Evolutionary conservation across 192 early-diverging fungal species (phyloP).

Genomic region (Coemansia brasiliensis): DNA sequence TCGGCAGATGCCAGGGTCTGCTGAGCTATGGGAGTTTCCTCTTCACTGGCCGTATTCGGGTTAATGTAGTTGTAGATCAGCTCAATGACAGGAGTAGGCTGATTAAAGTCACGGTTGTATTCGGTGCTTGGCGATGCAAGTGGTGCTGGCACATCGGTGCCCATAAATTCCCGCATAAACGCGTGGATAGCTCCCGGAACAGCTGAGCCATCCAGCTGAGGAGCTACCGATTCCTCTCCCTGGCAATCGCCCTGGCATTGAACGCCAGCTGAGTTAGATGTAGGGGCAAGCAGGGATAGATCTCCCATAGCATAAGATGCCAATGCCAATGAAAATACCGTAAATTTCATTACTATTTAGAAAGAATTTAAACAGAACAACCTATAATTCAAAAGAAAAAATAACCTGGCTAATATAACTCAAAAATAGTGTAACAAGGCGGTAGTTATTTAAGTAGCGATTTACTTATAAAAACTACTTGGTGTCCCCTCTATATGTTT

Average conservation of each 20-base stretch:
- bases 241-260: constrained; percentile 43
- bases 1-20: neutral
- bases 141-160: neutral
- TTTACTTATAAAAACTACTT: neutral
- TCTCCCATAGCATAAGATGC: constrained; percentile 2
- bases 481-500: no score
- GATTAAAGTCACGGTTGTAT: constrained; percentile 9
- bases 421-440: no score
- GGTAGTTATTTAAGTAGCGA: no score
- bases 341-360: constrained; percentile 17
- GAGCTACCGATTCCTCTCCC: neutral
- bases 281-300: neutral
- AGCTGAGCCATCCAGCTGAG: neutral
- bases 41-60: neutral
- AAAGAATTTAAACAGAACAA: neutral
- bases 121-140: neutral
- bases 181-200: neutral
- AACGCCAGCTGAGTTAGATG: neutral
- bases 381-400: neutral
- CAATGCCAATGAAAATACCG: constrained; percentile 15
- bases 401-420: neutral
- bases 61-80: constrained; percentile 45
- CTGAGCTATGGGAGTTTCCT: no score
- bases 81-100: constrained; percentile 33
- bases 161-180: constrained; percentile 11